phyloP scores from a whole-genome alignment of 2,329 filamentous ascomycete species.

The Fusarium aywerte region DNA sequence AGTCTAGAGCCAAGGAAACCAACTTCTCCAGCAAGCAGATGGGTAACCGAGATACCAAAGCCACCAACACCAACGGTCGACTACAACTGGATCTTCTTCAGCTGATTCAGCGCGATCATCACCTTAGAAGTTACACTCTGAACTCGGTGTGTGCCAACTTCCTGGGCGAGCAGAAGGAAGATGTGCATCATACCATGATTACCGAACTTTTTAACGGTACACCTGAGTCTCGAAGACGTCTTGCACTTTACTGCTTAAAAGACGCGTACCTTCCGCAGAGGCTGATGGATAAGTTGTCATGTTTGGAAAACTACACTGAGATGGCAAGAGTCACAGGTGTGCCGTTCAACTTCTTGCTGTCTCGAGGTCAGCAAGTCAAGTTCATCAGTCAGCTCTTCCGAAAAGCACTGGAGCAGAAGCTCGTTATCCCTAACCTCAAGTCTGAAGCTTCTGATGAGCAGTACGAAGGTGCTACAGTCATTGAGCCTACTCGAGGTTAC shows the following conservation, averaged over 20 bases:
- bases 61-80: conserved; percentile 93
- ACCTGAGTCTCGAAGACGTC: conserved; percentile 86
- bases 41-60: conserved; percentile 93
- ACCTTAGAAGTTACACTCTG: conserved; percentile 94
- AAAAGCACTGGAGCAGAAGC: conserved; percentile 90
- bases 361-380: conserved; percentile 95
- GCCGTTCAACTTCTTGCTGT: conserved; percentile 92
- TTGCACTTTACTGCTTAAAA: conserved; percentile 96
- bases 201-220: conserved; percentile 98
- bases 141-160: conserved; percentile 98
- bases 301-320: conserved; percentile 98
- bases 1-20: conserved; percentile 78
- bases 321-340: conserved; percentile 99
- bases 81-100: conserved; percentile 95
- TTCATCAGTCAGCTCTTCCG: conserved; percentile 98
- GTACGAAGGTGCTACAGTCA: conserved; percentile 97
- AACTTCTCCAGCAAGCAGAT: conserved; percentile 99
- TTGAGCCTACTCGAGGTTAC: conserved; percentile 92
- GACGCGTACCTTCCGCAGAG: conserved; percentile 95
- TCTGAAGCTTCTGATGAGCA: conserved; percentile 81
- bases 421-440: conserved; percentile 90
- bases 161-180: conserved; percentile 96
- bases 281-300: conserved; percentile 97
- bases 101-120: conserved; percentile 92
- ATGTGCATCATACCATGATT: conserved; percentile 99